Conservation (phyloP, 1,139 yeast species). For the Debaryomycetaceae sp. region DNA sequence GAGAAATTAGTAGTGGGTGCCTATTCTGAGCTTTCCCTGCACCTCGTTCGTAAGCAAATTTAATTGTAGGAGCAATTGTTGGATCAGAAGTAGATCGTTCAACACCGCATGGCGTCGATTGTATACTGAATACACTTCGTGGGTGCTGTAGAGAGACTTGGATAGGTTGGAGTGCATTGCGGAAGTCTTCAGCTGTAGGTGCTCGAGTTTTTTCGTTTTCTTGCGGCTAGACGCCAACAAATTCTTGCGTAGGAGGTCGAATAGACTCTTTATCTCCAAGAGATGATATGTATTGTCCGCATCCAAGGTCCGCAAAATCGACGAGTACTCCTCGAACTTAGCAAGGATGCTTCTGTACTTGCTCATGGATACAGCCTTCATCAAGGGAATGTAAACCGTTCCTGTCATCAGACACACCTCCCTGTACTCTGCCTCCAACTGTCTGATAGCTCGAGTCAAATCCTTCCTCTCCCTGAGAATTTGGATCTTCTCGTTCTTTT, state of each 20-base stretch:
- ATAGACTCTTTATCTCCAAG: slow-evolving; percentile 1
- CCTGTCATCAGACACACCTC: not conserved
- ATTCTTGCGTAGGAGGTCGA: slow-evolving; percentile 1
- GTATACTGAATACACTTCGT: not conserved
- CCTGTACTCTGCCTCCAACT: not conserved
- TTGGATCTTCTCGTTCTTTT: not conserved
- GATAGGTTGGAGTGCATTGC: not conserved
- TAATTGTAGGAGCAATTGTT: not conserved
- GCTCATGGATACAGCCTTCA: not conserved
- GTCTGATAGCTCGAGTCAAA: not conserved
- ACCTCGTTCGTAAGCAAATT: not conserved
- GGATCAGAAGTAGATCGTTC: not conserved
- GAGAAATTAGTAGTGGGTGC: not conserved
- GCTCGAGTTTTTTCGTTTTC: slow-evolving; percentile 2
- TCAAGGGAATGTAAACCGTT: not conserved
- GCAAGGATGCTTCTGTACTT: slow-evolving; percentile 2
- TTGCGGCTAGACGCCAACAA: slow-evolving; percentile 1
- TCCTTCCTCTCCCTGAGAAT: not conserved
- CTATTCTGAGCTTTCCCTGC: not conserved
- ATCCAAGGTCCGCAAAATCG: slow-evolving; percentile 1
- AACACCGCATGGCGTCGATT: not conserved
- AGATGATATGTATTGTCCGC: slow-evolving; percentile 1
- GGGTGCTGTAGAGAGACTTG: not conserved
- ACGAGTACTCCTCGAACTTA: slow-evolving; percentile 4
- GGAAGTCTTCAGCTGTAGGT: not conserved